Conservation (phyloP, 2,329 filamentous ascomycete species). For the Chaetomiaceae sp. region DNA sequence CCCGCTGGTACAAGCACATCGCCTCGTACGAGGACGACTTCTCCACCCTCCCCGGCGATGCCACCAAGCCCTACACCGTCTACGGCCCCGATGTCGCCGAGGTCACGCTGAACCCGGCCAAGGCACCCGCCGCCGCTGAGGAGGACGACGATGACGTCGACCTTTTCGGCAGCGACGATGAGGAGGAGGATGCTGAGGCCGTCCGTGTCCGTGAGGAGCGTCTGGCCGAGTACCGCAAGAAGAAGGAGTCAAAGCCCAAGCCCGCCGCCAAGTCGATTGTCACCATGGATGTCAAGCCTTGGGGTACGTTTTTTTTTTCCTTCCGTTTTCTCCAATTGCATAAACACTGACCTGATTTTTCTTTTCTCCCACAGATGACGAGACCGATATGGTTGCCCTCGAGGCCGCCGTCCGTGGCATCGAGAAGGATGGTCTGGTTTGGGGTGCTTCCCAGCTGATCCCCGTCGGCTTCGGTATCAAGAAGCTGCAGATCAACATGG, state of each 20-base stretch:
- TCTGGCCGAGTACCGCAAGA: conserved; percentile 89
- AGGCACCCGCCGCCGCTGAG: conserved; percentile 65
- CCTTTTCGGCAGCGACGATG: conserved; percentile 88
- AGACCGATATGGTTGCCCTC: conserved; percentile 84
- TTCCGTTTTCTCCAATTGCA: background rate
- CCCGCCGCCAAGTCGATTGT: conserved; percentile 91
- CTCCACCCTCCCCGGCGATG: conserved; percentile 82
- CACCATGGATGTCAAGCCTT: conserved; percentile 95
- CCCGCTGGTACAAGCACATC: conserved; percentile 99
- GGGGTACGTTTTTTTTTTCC: conserved; percentile 64
- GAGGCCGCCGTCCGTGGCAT: conserved; percentile 78
- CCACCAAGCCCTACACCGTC: conserved; percentile 79
- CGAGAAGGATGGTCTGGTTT: conserved; percentile 89
- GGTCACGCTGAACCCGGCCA: conserved; percentile 78
- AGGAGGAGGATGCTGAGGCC: conserved; percentile 90
- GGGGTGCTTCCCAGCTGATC: conserved; percentile 88
- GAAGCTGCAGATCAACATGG: conserved; percentile 98
- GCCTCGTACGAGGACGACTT: conserved; percentile 91
- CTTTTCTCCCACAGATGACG: conserved; percentile 65
- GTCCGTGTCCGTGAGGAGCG: conserved; percentile 80
- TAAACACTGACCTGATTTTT: conserved; percentile 24
- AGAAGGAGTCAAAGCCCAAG: conserved; percentile 95
- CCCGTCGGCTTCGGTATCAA: conserved; percentile 95
- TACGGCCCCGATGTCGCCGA: conserved; percentile 83
- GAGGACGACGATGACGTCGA: conserved; percentile 87